Percentiles rank a stretch among this genome's conserved stretches.
phyloP scores from a whole-genome alignment of 805 yeast genomes.

The Kregervanrija pseudodelftensis region DNA sequence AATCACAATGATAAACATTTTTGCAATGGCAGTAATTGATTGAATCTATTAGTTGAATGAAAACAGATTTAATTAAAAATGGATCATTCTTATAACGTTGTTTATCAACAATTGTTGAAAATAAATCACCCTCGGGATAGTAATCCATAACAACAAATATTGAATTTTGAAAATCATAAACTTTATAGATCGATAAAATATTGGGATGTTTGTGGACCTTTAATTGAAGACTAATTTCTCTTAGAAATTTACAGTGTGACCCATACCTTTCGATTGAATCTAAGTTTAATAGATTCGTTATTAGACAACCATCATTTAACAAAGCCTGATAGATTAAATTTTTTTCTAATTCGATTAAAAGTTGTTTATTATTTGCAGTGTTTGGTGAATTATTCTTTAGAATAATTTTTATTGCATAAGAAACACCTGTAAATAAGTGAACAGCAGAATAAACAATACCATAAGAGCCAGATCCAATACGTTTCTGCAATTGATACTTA shows the following conservation, averaged over 20 bases:
- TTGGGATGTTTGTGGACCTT: slow-evolving; percentile 74
- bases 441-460: slow-evolving; percentile 71
- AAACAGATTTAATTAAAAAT: slow-evolving; percentile 45
- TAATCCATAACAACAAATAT: slow-evolving; percentile 80
- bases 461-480: slow-evolving; percentile 80
- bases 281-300: slow-evolving; percentile 28
- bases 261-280: slow-evolving; percentile 30
- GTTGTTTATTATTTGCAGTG: slow-evolving; percentile 23
- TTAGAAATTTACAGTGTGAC: slow-evolving; percentile 34
- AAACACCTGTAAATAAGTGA: slow-evolving; percentile 41
- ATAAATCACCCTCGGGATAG: slow-evolving; percentile 78
- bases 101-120: slow-evolving; percentile 74
- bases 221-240: slow-evolving; percentile 69
- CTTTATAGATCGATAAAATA: slow-evolving; percentile 68
- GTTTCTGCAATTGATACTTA: slow-evolving; percentile 36
- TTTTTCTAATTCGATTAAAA: slow-evolving; percentile 24
- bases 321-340: slow-evolving; percentile 19
- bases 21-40: slow-evolving; percentile 74
- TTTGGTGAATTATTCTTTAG: slow-evolving; percentile 38
- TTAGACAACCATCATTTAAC: slow-evolving; percentile 20
- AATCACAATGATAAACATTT: slow-evolving; percentile 87
- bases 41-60: slow-evolving; percentile 75
- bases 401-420: slow-evolving; percentile 67
- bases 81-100: slow-evolving; percentile 53
- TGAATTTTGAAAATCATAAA: slow-evolving; percentile 52